A percentile compares a stretch with the other conserved stretches of the same genome.
Conservation (phyloP, 106 monocot genomes). For the Phalaenopsis equestris region DNA sequence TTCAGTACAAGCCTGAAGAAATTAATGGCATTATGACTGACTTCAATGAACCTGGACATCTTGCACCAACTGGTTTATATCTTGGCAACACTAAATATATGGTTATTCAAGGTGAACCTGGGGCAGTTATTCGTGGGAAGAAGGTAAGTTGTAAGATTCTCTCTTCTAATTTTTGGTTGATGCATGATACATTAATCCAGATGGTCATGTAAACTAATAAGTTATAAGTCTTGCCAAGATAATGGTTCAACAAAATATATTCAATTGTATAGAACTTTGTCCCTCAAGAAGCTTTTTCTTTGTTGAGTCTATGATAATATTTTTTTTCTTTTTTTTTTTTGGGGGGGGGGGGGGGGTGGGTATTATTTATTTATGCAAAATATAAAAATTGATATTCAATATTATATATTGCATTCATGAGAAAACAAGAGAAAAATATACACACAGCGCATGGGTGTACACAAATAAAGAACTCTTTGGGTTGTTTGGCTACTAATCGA, state of each 20-base stretch:
- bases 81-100: slow-evolving; percentile 39
- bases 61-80: slow-evolving; percentile 50
- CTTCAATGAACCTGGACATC: slow-evolving; percentile 42
- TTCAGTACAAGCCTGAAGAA: slow-evolving; percentile 40
- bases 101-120: slow-evolving; percentile 52
- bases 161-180: not conserved
- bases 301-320: no score
- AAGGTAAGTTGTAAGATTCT: slow-evolving; percentile 21
- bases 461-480: no score
- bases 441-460: no score
- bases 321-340: no score
- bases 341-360: no score
- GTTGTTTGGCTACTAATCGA: no score
- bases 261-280: not conserved
- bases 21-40: slow-evolving; percentile 37
- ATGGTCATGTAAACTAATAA: not conserved
- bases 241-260: not conserved
- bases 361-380: no score
- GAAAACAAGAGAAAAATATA: no score
- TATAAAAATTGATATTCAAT: no score
- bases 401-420: no score
- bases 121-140: slow-evolving; percentile 44
- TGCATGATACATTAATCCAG: not conserved
- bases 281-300: no score
- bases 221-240: not conserved